Evolutionary conservation across 495 filamentous ascomycete genomes (phyloP).

Genomic region (Choiromyces venosus): DNA sequence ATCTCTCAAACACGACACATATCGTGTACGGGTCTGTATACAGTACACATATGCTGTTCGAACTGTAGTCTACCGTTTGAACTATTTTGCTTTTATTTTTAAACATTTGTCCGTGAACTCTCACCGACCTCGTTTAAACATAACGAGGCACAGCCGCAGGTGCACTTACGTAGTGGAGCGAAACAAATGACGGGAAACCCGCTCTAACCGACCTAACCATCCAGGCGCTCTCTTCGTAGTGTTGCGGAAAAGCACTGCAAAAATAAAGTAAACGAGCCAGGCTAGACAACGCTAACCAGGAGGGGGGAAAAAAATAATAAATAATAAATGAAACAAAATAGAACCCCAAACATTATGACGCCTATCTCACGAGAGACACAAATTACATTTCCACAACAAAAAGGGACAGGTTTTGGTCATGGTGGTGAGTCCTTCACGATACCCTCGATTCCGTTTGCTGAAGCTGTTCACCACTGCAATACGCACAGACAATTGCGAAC

Average conservation of each 20-base stretch:
- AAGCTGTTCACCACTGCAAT: not conserved
- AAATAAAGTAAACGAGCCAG: not conserved
- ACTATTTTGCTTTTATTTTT: not conserved
- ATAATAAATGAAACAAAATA: not conserved
- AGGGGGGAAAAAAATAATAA: not conserved
- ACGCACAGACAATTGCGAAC: constrained; percentile 11
- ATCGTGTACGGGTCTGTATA: not conserved
- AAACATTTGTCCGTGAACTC: not conserved
- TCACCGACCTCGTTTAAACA: not conserved
- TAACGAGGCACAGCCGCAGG: not conserved
- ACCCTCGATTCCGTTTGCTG: no score
- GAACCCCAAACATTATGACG: not conserved
- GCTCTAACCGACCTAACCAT: not conserved
- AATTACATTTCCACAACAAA: not conserved
- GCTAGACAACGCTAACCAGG: not conserved
- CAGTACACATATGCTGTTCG: not conserved
- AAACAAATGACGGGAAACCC: constrained; percentile 2
- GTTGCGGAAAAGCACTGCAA: not conserved
- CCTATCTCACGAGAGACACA: not conserved
- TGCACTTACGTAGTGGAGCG: not conserved
- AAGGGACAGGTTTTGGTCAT: not conserved
- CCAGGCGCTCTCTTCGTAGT: not conserved
- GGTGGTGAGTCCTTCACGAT: constrained; percentile 22
- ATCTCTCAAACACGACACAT: not conserved
- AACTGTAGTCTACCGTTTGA: not conserved